Conservation (phyloP, 2,329 filamentous ascomycete genomes). For the Aotearoamyces nothofagi region DNA sequence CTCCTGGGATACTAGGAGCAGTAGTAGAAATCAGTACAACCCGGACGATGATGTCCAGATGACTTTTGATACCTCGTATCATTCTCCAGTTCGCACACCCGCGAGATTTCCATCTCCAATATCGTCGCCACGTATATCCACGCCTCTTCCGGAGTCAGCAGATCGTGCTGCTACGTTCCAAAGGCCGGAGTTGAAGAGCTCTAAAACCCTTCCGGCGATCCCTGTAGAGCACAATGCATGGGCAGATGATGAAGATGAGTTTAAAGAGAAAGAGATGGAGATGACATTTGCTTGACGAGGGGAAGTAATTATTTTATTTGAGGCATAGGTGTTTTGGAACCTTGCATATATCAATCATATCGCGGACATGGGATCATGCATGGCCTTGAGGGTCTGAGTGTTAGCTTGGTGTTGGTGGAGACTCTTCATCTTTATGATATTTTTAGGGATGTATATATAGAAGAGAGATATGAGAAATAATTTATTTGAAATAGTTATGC, state of each 20-base stretch:
- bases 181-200: slow-evolving; percentile 26
- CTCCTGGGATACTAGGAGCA: slow-evolving; percentile 1
- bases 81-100: slow-evolving; percentile 19
- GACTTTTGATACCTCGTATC: slow-evolving; percentile 55
- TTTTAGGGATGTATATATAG: too few relatives aligned
- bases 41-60: slow-evolving; percentile 43
- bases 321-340: too few relatives aligned
- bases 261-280: slow-evolving; percentile 57
- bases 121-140: slow-evolving; percentile 2
- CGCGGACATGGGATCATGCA: too few relatives aligned
- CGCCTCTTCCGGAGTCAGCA: slow-evolving; percentile 5
- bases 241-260: slow-evolving; percentile 58
- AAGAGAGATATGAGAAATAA: too few relatives aligned
- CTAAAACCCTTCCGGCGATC: slow-evolving; percentile 29
- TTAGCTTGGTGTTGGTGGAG: too few relatives aligned
- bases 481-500: too few relatives aligned
- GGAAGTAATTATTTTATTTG: too few relatives aligned
- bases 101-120: slow-evolving; percentile 8
- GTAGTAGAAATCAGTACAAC: slow-evolving; percentile 6
- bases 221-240: slow-evolving; percentile 41
- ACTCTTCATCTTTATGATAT: too few relatives aligned
- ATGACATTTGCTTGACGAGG: slow-evolving; percentile 58
- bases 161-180: slow-evolving; percentile 7
- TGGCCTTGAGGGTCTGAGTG: too few relatives aligned
- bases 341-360: too few relatives aligned